phyloP scores from a whole-genome alignment of 352 stramenopile genomes.

The Phytophthora aleatoria region DNA sequence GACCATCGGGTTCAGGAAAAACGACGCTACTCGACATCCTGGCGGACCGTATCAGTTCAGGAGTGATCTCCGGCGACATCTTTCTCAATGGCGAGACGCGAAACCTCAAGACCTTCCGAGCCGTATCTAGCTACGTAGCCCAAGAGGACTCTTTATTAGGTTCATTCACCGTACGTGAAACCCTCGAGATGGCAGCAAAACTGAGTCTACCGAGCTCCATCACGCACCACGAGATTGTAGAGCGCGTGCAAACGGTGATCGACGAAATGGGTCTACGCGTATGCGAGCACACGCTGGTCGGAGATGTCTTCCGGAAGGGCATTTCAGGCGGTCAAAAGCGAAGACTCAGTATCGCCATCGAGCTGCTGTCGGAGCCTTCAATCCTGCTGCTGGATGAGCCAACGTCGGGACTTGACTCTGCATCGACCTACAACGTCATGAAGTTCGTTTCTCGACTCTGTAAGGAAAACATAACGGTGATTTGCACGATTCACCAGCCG shows the following conservation, averaged over 20 bases:
- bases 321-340: slow-evolving; percentile 91
- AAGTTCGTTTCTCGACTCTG: slow-evolving; percentile 56
- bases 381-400: slow-evolving; percentile 95
- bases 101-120: slow-evolving; percentile 38
- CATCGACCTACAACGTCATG: slow-evolving; percentile 89
- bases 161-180: slow-evolving; percentile 72
- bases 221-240: slow-evolving; percentile 31
- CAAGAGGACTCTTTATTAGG: slow-evolving; percentile 45
- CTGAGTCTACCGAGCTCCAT: slow-evolving; percentile 53
- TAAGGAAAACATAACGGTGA: slow-evolving; percentile 70
- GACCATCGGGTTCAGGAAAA: slow-evolving; percentile 60
- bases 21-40: slow-evolving; percentile 73
- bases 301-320: slow-evolving; percentile 84
- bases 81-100: slow-evolving; percentile 51
- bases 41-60: slow-evolving; percentile 43
- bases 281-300: slow-evolving; percentile 63
- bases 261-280: slow-evolving; percentile 66
- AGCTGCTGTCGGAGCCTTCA: slow-evolving; percentile 93
- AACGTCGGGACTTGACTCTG: slow-evolving; percentile 90
- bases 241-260: slow-evolving; percentile 62
- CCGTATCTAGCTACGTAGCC: slow-evolving; percentile 32
- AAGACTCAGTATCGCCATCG: slow-evolving; percentile 92
- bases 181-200: slow-evolving; percentile 59
- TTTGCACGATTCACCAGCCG: slow-evolving; percentile 89
- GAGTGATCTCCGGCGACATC: slow-evolving; percentile 43